A percentile compares a stretch with the other conserved stretches of the same genome.
Evolutionary conservation across 192 early-diverging fungal genomes (phyloP).

Genomic region (Linnemannia schmuckeri): DNA sequence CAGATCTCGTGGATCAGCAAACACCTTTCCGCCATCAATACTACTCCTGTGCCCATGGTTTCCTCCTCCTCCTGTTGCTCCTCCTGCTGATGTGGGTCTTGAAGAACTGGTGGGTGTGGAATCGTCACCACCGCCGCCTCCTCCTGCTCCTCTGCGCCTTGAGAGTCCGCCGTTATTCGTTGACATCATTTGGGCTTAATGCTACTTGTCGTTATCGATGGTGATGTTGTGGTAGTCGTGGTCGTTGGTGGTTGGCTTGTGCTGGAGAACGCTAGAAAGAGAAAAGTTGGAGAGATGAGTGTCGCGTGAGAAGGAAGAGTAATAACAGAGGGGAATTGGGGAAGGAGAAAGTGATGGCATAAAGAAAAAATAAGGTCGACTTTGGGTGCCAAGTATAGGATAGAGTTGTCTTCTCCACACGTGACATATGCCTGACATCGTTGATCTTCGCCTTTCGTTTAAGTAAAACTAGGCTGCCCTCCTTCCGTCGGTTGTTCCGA

Average conservation of each 20-base stretch:
- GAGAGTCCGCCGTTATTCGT: conserved; percentile 52
- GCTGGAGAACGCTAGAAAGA: not conserved
- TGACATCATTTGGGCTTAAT: conserved; percentile 26
- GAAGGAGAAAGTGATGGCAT: not conserved
- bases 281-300: conserved; percentile 2
- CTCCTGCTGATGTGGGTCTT: conserved; percentile 27
- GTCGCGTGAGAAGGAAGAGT: conserved; percentile 7
- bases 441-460: too few relatives aligned
- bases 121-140: conserved; percentile 30
- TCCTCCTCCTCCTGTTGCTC: conserved; percentile 20
- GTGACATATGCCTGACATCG: too few relatives aligned
- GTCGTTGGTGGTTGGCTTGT: not conserved
- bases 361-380: too few relatives aligned
- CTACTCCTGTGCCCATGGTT: conserved; percentile 21
- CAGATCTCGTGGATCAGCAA: conserved; percentile 68
- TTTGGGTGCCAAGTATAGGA: too few relatives aligned
- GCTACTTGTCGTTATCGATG: not conserved
- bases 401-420: too few relatives aligned
- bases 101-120: conserved; percentile 43
- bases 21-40: conserved; percentile 56
- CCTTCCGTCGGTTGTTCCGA: too few relatives aligned
- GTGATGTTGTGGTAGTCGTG: not conserved
- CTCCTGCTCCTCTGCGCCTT: conserved; percentile 54
- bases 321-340: not conserved
- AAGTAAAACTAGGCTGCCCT: too few relatives aligned